Base-by-base conservation (phyloP, 2,329 filamentous ascomycete genomes). In the Xylaria arbuscula region DNA sequence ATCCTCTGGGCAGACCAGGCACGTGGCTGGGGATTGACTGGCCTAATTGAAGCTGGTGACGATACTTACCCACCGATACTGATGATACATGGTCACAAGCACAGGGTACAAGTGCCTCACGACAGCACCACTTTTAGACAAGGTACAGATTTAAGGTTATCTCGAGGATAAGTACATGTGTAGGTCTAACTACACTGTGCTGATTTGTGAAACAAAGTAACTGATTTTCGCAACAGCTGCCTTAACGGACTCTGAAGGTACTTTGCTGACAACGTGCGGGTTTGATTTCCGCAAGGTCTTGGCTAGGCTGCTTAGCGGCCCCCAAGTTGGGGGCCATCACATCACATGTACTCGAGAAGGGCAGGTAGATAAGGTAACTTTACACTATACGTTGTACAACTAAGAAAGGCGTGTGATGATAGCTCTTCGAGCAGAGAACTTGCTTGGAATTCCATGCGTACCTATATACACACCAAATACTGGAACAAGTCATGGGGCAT, bases 241-340 rank as follows among this genome's bases (percentile, higher is more conserved):
- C 4, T 28, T 17, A 17, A n/a, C 40, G 40, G 17, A 13, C 40
- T 45, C 15, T 45, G 9, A 28, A 24, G 34, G 53, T 24, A 45
- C 40, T 42, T 40, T 60, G 66, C 65, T 70, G 55, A 70, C 66
- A 68, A 68, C 68, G 68, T 68, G 68, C 68, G 64, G 67, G 63
- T 61, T 53, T 40, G 36, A 17, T 45, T 42, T 58, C 19, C 24
- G 38, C 24, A 48, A 47, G 32, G 59, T 5, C 19, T 45, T 55
- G 36, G 17, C 28, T 42, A 13, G 15, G 40, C n/a, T 47, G 6
- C n/a, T 47, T n/a, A 9, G 19, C 42, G 22, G 13, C 38, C 53
- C 54, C 54, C 59, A 53, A 62, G 6, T 59, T 63, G 59, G 59
- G 64, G 54, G 58, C 36, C 34, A 47, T 62, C 51, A 57, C 9